These are phyloP conservation scores for Auricularia auricula-judae DNA, from an alignment of 768 basidiomycete genomes.

Conservation along the genomic window DNA sequence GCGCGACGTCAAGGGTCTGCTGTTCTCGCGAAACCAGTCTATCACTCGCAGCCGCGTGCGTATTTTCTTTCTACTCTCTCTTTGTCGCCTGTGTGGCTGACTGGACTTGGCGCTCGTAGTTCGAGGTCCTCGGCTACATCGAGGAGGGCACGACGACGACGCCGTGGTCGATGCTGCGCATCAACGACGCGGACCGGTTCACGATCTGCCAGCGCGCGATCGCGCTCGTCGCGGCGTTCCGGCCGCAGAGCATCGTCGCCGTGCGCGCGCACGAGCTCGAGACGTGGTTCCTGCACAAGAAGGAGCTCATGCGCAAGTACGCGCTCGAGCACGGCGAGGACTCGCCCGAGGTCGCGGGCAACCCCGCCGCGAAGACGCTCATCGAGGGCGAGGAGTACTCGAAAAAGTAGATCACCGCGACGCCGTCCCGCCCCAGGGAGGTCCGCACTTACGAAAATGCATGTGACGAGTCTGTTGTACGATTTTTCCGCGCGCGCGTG, in stretches of 20 bases:
- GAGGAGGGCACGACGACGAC: conserved; percentile 56
- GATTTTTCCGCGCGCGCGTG: no score
- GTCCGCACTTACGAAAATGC: no score
- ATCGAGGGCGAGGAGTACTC: neutral
- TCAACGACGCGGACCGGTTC: conserved; percentile 15
- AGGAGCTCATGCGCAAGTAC: conserved; percentile 7
- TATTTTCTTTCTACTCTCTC: conserved; percentile 31
- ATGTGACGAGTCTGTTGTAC: no score
- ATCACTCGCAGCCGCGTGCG: conserved; percentile 18
- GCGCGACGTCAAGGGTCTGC: conserved; percentile 54
- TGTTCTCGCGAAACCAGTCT: conserved; percentile 36
- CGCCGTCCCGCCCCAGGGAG: no score
- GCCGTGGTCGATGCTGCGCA: conserved; percentile 33
- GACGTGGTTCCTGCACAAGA: conserved; percentile 11
- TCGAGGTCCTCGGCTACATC: conserved; percentile 14
- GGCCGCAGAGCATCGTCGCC: conserved; percentile 13
- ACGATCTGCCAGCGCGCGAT: conserved; percentile 22
- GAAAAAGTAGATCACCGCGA: neutral
- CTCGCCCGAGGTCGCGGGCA: conserved; percentile 8
- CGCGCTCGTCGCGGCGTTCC: conserved; percentile 11
- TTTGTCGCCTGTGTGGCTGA: conserved; percentile 18
- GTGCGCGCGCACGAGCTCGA: conserved; percentile 9
- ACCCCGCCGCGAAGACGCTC: neutral
- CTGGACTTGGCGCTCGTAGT: conserved; percentile 11
- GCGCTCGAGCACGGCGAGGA: conserved; percentile 11